Evolutionary conservation across 106 monocot genomes (phyloP).

Genomic region (Dioscorea zingiberensis): DNA sequence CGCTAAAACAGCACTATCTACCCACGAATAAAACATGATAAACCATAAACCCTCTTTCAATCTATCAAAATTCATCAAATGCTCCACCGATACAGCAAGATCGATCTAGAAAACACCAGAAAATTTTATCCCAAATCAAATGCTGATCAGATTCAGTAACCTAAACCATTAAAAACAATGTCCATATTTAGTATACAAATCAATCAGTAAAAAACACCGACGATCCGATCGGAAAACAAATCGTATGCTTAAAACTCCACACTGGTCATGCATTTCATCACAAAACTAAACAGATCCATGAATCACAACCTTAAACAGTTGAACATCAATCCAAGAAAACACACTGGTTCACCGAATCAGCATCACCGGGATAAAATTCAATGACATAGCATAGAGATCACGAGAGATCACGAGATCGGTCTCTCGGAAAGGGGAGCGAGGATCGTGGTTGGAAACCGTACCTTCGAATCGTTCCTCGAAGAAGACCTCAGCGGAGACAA

Average conservation of each 20-base stretch:
- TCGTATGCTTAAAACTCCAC: not conserved
- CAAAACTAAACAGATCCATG: not conserved
- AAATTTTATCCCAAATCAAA: not conserved
- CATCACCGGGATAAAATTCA: not conserved
- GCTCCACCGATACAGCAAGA: no score
- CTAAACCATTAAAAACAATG: not conserved
- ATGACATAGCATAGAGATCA: not conserved
- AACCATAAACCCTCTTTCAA: no score
- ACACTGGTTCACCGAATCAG: not conserved
- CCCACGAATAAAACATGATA: no score
- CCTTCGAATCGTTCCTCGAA: slow-evolving; percentile 52
- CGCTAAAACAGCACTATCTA: no score
- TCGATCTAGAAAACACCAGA: not conserved
- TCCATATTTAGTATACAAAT: not conserved
- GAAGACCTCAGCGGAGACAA: slow-evolving; percentile 41
- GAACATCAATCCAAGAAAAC: not conserved
- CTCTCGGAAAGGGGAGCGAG: no score
- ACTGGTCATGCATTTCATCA: not conserved
- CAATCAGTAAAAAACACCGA: not conserved
- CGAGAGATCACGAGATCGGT: not conserved
- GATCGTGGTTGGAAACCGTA: not conserved
- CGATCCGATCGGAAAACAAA: not conserved
- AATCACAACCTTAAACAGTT: not conserved
- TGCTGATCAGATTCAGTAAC: not conserved
- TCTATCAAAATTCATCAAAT: no score